Evolutionary conservation across 192 early-diverging fungal genomes (phyloP).

Genomic region (Rhizophagus clarus): DNA sequence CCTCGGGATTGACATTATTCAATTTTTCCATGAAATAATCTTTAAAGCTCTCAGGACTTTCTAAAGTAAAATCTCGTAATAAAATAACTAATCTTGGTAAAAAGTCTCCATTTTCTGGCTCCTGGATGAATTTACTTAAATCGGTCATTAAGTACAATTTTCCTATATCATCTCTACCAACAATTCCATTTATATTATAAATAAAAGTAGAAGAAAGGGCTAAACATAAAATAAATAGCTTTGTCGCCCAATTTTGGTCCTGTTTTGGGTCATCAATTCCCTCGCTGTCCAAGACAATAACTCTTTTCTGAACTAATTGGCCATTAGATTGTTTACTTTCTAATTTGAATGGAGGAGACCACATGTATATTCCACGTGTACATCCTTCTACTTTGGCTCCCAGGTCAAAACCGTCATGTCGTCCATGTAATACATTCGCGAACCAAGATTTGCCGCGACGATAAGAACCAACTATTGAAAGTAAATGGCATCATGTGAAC

Average conservation of each 20-base stretch:
- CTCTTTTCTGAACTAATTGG: background rate
- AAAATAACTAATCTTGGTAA: slow-evolving; percentile 21
- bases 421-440: slow-evolving; percentile 14
- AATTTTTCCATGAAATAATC: slow-evolving; percentile 16
- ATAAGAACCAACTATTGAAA: slow-evolving; percentile 2
- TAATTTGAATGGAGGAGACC: slow-evolving; percentile 6
- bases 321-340: background rate
- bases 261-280: slow-evolving; percentile 22
- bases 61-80: slow-evolving; percentile 11
- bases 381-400: too few species aligned
- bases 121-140: slow-evolving; percentile 20
- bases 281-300: slow-evolving; percentile 16
- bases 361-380: slow-evolving; percentile 17
- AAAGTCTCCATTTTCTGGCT: background rate
- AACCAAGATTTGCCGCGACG: slow-evolving; percentile 24
- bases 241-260: slow-evolving; percentile 11
- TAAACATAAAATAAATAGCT: slow-evolving; percentile 28
- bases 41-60: background rate
- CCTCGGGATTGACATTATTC: slow-evolving; percentile 6
- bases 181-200: slow-evolving; percentile 24
- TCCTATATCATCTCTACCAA: slow-evolving; percentile 3
- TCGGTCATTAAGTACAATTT: slow-evolving; percentile 26
- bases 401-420: slow-evolving; percentile 21
- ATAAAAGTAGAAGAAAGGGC: too few species aligned
- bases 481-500: too few species aligned